Conservation (phyloP, 495 filamentous ascomycete genomes). For the Talaromyces nanjingensis region DNA sequence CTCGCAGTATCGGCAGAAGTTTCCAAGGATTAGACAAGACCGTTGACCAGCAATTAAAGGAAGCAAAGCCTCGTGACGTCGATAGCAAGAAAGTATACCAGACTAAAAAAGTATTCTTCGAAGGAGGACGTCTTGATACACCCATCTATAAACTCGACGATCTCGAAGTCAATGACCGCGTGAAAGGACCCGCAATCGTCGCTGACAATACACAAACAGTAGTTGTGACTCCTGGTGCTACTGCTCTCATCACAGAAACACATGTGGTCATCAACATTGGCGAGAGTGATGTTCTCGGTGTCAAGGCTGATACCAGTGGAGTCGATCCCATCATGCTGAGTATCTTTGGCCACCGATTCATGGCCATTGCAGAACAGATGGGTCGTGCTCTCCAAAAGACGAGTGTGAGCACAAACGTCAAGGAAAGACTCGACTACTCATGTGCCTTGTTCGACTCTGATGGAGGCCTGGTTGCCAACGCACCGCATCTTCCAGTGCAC, state of each 20-base stretch:
- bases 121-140: slow-evolving; percentile 61
- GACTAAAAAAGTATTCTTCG: slow-evolving; percentile 32
- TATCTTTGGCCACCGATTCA: slow-evolving; percentile 87
- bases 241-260: slow-evolving; percentile 20
- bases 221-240: slow-evolving; percentile 73
- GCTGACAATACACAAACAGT: slow-evolving; percentile 93
- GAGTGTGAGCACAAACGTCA: slow-evolving; percentile 87
- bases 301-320: slow-evolving; percentile 21
- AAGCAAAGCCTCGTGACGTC: slow-evolving; percentile 42
- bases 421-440: slow-evolving; percentile 86
- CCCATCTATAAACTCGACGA: slow-evolving; percentile 77
- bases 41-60: slow-evolving; percentile 76
- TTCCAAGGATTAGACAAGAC: slow-evolving; percentile 68
- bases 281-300: slow-evolving; percentile 34
- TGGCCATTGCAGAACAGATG: slow-evolving; percentile 96
- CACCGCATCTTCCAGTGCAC: slow-evolving; percentile 90
- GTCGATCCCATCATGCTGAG: slow-evolving; percentile 75
- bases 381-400: slow-evolving; percentile 85
- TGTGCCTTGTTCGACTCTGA: slow-evolving; percentile 80
- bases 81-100: slow-evolving; percentile 22
- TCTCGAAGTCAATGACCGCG: slow-evolving; percentile 59
- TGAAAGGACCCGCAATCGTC: slow-evolving; percentile 78
- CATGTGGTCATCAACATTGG: slow-evolving; percentile 21
- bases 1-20: slow-evolving; percentile 83
- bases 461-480: slow-evolving; percentile 81